Evolutionary conservation across 345 rosid genomes (phyloP).

Genomic region (Nasturtium officinale): DNA sequence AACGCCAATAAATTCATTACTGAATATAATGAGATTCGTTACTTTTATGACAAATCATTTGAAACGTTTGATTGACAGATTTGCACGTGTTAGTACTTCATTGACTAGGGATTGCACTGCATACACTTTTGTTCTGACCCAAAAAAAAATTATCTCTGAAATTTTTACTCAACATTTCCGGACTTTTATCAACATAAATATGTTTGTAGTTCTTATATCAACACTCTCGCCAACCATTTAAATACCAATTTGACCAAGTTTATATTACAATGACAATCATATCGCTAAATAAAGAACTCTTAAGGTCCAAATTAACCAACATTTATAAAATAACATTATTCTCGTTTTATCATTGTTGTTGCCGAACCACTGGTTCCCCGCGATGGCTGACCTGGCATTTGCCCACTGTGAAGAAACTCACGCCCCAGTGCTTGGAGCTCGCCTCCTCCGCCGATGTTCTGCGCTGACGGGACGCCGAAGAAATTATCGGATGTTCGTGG

Average conservation of each 20-base stretch:
- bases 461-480: conserved; percentile 43
- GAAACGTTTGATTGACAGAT: background rate
- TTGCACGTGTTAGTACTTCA: background rate
- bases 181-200: background rate
- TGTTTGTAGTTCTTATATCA: conserved; percentile 1
- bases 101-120: no score
- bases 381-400: conserved; percentile 52
- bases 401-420: conserved; percentile 61
- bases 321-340: conserved; percentile 17
- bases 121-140: background rate
- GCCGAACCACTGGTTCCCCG: conserved; percentile 31
- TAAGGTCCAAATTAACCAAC: conserved; percentile 19
- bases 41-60: no score
- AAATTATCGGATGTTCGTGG: conserved; percentile 59
- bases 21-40: no score
- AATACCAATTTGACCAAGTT: conserved; percentile 29
- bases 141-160: background rate
- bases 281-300: conserved; percentile 10
- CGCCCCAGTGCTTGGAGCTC: conserved; percentile 75
- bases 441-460: conserved; percentile 51
- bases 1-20: no score
- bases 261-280: conserved; percentile 6
- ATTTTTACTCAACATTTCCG: background rate
- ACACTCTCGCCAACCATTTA: conserved; percentile 18
- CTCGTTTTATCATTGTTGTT: conserved; percentile 33